Evolutionary conservation across 371 early-diverging fungal species (phyloP).

Genomic region (Apophysomyces elegans): DNA sequence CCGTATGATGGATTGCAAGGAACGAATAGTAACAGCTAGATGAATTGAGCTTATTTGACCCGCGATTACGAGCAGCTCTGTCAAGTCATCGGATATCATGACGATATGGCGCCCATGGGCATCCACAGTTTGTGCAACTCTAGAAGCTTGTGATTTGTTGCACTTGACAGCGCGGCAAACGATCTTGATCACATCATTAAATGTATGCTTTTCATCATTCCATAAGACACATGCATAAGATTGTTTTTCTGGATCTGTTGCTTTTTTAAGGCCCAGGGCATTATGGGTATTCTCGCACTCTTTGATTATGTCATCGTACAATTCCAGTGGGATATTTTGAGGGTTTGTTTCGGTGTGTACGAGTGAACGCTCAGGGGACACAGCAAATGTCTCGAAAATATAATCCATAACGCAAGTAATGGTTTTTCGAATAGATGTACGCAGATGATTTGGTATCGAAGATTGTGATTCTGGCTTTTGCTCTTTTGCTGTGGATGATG

Average conservation of each 20-base stretch:
- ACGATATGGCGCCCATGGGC: slow-evolving; percentile 82
- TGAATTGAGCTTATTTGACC: slow-evolving; percentile 66
- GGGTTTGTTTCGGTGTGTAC: background rate
- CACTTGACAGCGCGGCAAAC: slow-evolving; percentile 69
- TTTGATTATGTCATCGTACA: slow-evolving; percentile 26
- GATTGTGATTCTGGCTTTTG: slow-evolving; percentile 5
- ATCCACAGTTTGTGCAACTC: slow-evolving; percentile 40
- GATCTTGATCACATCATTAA: slow-evolving; percentile 85
- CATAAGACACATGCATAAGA: slow-evolving; percentile 79
- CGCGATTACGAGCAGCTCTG: slow-evolving; percentile 69
- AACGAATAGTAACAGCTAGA: slow-evolving; percentile 83
- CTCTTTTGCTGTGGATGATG: slow-evolving; percentile 6
- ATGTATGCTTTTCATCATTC: slow-evolving; percentile 97
- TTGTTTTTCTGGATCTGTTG: slow-evolving; percentile 15
- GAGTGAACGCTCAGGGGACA: slow-evolving; percentile 58
- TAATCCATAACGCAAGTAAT: slow-evolving; percentile 85
- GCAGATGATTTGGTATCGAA: slow-evolving; percentile 45
- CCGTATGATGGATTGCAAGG: slow-evolving; percentile 79
- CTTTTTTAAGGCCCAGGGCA: slow-evolving; percentile 47
- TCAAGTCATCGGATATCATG: slow-evolving; percentile 63
- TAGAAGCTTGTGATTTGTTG: slow-evolving; percentile 31
- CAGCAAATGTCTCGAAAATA: slow-evolving; percentile 83
- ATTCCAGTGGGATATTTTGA: slow-evolving; percentile 32
- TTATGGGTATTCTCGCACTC: slow-evolving; percentile 39
- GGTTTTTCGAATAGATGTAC: slow-evolving; percentile 69